These are phyloP conservation scores for Scytalidium lignicola DNA, from an alignment of 2,329 filamentous ascomycete genomes.

Conservation along the genomic window DNA sequence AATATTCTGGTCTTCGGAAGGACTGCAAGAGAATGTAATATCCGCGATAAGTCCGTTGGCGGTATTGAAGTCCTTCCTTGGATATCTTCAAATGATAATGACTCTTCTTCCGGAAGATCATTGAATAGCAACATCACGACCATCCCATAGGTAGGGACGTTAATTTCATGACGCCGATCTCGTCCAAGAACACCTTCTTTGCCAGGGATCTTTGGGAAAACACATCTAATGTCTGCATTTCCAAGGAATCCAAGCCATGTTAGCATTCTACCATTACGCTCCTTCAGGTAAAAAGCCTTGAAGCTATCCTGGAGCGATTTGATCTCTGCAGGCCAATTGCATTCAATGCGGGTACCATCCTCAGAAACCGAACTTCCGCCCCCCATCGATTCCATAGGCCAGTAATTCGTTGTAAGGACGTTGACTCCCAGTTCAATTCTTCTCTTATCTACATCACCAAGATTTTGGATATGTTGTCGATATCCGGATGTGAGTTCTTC, in stretches of 20 bases:
- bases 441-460: slow-evolving; percentile 49
- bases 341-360: slow-evolving; percentile 41
- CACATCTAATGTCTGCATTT: slow-evolving; percentile 78
- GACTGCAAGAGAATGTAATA: slow-evolving; percentile 76
- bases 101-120: slow-evolving; percentile 51
- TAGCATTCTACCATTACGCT: slow-evolving; percentile 81
- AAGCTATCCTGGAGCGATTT: slow-evolving; percentile 77
- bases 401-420: slow-evolving; percentile 88
- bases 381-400: slow-evolving; percentile 87
- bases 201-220: slow-evolving; percentile 66
- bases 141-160: slow-evolving; percentile 90
- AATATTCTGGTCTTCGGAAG: slow-evolving; percentile 79
- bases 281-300: slow-evolving; percentile 79
- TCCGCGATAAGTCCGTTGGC: slow-evolving; percentile 65
- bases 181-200: slow-evolving; percentile 60
- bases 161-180: slow-evolving; percentile 79
- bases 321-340: slow-evolving; percentile 71
- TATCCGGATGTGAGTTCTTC: slow-evolving; percentile 77
- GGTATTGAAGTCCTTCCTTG: slow-evolving; percentile 78
- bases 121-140: slow-evolving; percentile 88
- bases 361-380: slow-evolving; percentile 44
- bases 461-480: slow-evolving; percentile 56
- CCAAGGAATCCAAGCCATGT: slow-evolving; percentile 73
- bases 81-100: slow-evolving; percentile 68
- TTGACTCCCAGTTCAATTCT: slow-evolving; percentile 76